Evolutionary conservation across 352 stramenopile genomes (phyloP).

Genomic region (Phytophthora agathidicida): DNA sequence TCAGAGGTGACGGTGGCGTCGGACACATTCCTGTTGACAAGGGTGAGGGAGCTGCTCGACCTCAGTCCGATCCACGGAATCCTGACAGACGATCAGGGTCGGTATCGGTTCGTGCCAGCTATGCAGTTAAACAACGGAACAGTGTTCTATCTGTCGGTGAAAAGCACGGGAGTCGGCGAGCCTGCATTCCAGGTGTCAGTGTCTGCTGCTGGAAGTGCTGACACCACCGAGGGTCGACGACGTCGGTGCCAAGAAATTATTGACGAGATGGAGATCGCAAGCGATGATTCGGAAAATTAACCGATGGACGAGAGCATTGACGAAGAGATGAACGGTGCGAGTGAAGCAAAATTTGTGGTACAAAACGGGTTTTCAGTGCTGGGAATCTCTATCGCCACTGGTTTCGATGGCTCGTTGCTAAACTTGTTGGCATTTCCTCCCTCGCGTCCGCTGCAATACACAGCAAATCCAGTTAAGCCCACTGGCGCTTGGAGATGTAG

Average conservation of each 20-base stretch:
- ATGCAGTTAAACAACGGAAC: neutral
- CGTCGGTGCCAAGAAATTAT: conserved; percentile 40
- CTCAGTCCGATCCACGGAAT: conserved; percentile 68
- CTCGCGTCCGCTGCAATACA: conserved; percentile 8
- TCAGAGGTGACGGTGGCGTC: conserved; percentile 30
- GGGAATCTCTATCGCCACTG: conserved; percentile 26
- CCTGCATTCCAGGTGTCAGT: conserved; percentile 29
- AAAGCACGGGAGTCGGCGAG: conserved; percentile 1
- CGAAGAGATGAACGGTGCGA: neutral
- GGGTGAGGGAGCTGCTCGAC: conserved; percentile 52
- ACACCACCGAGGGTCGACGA: conserved; percentile 15
- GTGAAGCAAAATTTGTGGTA: conserved; percentile 3
- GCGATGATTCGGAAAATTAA: conserved; percentile 18
- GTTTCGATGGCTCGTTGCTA: conserved; percentile 15
- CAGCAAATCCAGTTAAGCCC: conserved; percentile 45
- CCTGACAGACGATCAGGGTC: conserved; percentile 44
- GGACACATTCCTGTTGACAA: conserved; percentile 32
- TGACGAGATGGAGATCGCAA: conserved; percentile 38
- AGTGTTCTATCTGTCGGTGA: conserved; percentile 42
- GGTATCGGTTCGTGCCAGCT: conserved; percentile 47
- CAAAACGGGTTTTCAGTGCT: conserved; percentile 27
- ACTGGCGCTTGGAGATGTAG: conserved; percentile 73
- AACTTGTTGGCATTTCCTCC: conserved; percentile 10
- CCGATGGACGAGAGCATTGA: neutral
- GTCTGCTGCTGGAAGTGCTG: conserved; percentile 17